Base-by-base conservation (phyloP, 1,139 yeast species). In the Sugiyamaella neomexicana region DNA sequence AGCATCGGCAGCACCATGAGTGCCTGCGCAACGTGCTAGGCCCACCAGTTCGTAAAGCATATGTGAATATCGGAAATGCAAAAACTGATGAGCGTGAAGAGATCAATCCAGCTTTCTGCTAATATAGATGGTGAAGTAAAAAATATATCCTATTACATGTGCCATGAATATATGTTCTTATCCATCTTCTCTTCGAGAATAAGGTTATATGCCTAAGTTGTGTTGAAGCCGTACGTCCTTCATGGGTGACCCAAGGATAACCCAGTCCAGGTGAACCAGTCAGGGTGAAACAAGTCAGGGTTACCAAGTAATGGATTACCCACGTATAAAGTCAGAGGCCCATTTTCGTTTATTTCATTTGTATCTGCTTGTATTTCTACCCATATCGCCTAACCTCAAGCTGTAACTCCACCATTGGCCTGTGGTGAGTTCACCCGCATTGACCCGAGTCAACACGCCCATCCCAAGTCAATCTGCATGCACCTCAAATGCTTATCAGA, bases 31-130 rank as follows among this genome's bases (percentile, higher is more conserved):
- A 20, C 97, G 89, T 17, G 96, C 90, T 61, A 90, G 86, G 50
- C 96, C 96, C 59, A 90, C 80, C 50, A 91, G 76, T 75, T 91
- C 98, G 77, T 91, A 91, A 59, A 89, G 80, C 98, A 91, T 91
- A 7, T 16, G 13, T 5, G 8, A 20, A n/a, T 4, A 29, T 3
- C 25, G 10, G 34, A 29, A 31, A 17, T 31, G 34, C 2, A 34
- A n/a, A 34, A 25, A 9, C 17, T 2, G 17, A 17, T 25, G 44
- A 20, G 7, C 34, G 25, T 20, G 25, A 20, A 20, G 25, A 20
- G 25, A 20, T 20, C 25, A 20, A 20, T 20, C 5, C 5, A 20
- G 25, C 25, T 20, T n/a, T n/a, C n/a, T 20, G 25, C 3, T 3
- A 20, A 20, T 20, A 5, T 20, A 20, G 25, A 20, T 20, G 25